phyloP scores from a whole-genome alignment of 75 land plant genomes.

The Pseudotsuga menziesii region DNA sequence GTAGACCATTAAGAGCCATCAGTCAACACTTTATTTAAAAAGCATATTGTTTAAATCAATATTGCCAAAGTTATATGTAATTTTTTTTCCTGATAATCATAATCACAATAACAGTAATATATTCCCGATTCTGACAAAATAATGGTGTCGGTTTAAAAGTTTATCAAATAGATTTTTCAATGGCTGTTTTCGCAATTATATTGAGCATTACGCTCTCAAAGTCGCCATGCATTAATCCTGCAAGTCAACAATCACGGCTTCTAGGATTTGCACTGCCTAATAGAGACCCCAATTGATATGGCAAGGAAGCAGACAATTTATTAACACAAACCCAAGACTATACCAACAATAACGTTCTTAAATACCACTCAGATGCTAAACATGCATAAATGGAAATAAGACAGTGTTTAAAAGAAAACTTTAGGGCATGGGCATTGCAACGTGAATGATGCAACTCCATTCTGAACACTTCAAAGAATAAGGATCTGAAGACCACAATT shows the following conservation, averaged over 20 bases:
- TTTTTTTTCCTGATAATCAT: background rate
- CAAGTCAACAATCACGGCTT: background rate
- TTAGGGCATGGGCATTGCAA: background rate
- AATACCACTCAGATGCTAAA: background rate
- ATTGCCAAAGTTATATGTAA: background rate
- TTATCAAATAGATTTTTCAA: background rate
- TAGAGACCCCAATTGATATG: background rate
- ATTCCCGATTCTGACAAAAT: background rate
- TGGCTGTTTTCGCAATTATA: background rate
- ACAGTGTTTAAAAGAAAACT: background rate
- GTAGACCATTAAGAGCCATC: background rate
- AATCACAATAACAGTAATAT: too few species aligned
- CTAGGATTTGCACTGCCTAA: background rate
- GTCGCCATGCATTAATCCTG: background rate
- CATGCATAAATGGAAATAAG: background rate
- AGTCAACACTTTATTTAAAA: conserved; percentile 1
- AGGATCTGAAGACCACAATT: too few species aligned
- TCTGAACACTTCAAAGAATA: too few species aligned
- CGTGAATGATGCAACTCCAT: background rate
- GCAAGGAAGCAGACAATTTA: background rate
- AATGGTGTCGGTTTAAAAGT: background rate
- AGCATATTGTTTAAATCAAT: background rate
- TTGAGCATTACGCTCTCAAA: background rate
- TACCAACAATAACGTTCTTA: background rate
- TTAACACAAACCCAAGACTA: conserved; percentile 5